These are phyloP conservation scores for Acrocalymma vagum DNA, from an alignment of 2,329 filamentous ascomycete species.

Conservation along the genomic window DNA sequence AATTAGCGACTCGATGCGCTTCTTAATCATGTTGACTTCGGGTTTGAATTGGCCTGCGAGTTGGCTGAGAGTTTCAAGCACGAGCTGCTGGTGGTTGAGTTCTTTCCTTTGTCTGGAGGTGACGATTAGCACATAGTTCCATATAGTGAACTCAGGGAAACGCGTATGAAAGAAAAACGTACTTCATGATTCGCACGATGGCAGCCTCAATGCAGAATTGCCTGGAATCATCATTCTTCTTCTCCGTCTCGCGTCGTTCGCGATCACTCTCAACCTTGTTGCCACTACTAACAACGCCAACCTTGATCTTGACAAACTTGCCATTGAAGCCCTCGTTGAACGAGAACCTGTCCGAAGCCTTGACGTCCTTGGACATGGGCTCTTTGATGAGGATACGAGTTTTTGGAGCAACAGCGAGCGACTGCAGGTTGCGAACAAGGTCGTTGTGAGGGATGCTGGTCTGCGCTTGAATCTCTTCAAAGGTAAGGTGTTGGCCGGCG, in stretches of 20 bases:
- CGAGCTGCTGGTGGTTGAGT: conserved; percentile 72
- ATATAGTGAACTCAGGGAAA: neutral
- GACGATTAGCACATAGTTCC: conserved; percentile 22
- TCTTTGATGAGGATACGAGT: conserved; percentile 83
- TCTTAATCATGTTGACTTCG: conserved; percentile 80
- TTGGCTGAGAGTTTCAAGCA: conserved; percentile 76
- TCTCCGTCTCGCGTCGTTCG: conserved; percentile 74
- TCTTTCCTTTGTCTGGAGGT: conserved; percentile 73
- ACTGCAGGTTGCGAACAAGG: conserved; percentile 79
- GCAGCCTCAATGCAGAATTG: conserved; percentile 78
- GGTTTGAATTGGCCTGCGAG: conserved; percentile 76
- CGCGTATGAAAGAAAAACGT: too few species aligned
- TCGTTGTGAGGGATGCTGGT: conserved; percentile 82
- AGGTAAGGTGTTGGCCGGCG: conserved; percentile 60
- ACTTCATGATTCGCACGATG: conserved; percentile 88
- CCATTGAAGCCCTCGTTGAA: conserved; percentile 86
- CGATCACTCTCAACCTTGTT: conserved; percentile 83
- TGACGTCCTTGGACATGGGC: conserved; percentile 79
- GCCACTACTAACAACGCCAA: conserved; percentile 79
- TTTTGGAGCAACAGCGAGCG: conserved; percentile 83
- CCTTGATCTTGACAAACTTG: conserved; percentile 87
- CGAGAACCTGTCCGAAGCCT: conserved; percentile 77
- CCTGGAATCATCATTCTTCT: conserved; percentile 77
- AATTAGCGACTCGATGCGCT: conserved; percentile 80
- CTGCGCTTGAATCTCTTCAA: conserved; percentile 81